phyloP scores from a whole-genome alignment of 129 eudicot species.

The Artemisia tridentata region DNA sequence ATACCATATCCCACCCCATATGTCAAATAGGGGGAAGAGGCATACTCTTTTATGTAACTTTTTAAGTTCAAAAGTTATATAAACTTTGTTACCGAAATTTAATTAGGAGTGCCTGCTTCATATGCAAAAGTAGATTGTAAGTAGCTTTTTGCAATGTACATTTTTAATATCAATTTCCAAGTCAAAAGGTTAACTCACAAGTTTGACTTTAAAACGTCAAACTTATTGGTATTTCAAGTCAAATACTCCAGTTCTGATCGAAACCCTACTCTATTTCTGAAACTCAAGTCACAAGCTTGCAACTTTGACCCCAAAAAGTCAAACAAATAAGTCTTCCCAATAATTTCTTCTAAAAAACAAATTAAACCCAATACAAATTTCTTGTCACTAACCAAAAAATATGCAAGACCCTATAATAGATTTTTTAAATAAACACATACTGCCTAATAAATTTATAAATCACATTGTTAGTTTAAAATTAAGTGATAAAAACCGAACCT shows the following conservation, averaged over 20 bases:
- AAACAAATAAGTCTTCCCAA: neutral
- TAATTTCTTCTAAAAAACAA: too few relatives aligned
- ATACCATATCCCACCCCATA: neutral
- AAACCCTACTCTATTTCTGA: too few relatives aligned
- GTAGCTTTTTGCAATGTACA: neutral
- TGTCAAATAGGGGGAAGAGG: neutral
- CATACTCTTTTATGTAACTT: neutral
- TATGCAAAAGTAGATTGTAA: too few relatives aligned
- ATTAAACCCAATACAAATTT: too few relatives aligned
- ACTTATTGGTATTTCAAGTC: too few relatives aligned
- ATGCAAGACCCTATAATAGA: too few relatives aligned
- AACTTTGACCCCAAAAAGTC: neutral
- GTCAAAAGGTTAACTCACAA: neutral
- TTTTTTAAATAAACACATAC: too few relatives aligned
- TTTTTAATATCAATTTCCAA: neutral
- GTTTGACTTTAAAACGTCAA: too few relatives aligned
- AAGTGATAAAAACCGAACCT: slow-evolving; percentile 41
- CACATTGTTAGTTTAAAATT: neutral
- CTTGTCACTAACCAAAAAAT: too few relatives aligned
- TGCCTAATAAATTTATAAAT: too few relatives aligned
- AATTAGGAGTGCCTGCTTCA: neutral
- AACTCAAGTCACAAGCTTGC: too few relatives aligned
- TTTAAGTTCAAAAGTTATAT: neutral
- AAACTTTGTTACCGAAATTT: neutral
- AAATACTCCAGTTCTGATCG: too few relatives aligned